These are phyloP conservation scores for Fusarium stilboides DNA, from an alignment of 2,329 filamentous ascomycete genomes.

Conservation along the genomic window DNA sequence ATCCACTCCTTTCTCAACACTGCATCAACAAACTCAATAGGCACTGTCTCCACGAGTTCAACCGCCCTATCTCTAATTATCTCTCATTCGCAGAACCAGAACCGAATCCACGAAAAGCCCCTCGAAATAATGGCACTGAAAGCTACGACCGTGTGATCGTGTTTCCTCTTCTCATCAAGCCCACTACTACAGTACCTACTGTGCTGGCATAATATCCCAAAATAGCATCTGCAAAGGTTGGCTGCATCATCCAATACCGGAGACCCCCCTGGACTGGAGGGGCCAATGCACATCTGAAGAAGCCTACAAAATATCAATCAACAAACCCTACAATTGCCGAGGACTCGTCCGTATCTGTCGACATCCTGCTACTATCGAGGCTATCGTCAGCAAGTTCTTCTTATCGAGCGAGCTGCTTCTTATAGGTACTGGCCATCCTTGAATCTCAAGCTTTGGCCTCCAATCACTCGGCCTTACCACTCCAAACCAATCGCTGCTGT, in stretches of 20 bases:
- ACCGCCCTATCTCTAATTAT: slow-evolving; percentile 1
- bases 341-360: slow-evolving; percentile 2
- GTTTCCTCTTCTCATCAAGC: slow-evolving; percentile 9
- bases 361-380: neutral
- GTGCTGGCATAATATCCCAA: slow-evolving; percentile 45
- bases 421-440: neutral
- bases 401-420: slow-evolving; percentile 1
- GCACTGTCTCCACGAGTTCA: neutral
- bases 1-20: slow-evolving; percentile 14
- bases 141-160: neutral
- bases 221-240: slow-evolving; percentile 45
- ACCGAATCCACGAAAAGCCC: neutral
- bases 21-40: neutral
- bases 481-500: slow-evolving; percentile 52
- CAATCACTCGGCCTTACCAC: slow-evolving; percentile 9
- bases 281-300: slow-evolving; percentile 33
- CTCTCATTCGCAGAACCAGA: neutral
- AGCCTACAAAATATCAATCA: slow-evolving; percentile 17
- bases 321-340: slow-evolving; percentile 14
- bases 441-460: slow-evolving; percentile 4
- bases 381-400: neutral
- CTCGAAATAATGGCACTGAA: neutral
- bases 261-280: slow-evolving; percentile 31
- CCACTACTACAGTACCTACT: slow-evolving; percentile 11
- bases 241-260: slow-evolving; percentile 44